These are phyloP conservation scores for Polygonum aviculare DNA, from an alignment of 148 eudicot species.

Conservation along the genomic window DNA sequence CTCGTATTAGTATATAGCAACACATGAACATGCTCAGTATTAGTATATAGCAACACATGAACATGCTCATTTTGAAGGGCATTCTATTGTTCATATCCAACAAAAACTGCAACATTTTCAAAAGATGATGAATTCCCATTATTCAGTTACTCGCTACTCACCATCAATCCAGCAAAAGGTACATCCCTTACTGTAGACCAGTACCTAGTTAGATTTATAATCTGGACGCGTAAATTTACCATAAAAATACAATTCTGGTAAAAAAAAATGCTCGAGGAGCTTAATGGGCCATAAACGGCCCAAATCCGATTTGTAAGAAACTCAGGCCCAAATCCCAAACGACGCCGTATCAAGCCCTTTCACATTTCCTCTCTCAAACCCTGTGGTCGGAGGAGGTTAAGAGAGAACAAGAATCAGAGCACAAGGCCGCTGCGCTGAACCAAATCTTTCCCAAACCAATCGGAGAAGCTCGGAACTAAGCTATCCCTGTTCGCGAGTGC, in stretches of 20 bases:
- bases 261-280: too few relatives aligned
- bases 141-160: slow-evolving; percentile 31
- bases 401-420: not conserved
- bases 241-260: too few relatives aligned
- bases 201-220: slow-evolving; percentile 39
- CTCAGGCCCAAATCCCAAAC: not conserved
- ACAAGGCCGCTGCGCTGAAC: not conserved
- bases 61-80: not conserved
- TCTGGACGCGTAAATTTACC: too few relatives aligned
- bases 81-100: not conserved
- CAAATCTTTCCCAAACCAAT: not conserved
- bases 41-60: not conserved
- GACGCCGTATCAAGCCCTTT: not conserved
- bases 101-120: not conserved
- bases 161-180: slow-evolving; percentile 98
- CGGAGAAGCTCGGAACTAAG: not conserved
- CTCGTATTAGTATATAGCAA: not conserved
- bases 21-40: not conserved
- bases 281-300: not conserved
- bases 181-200: slow-evolving; percentile 93
- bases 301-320: not conserved
- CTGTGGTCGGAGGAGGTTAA: slow-evolving; percentile 1
- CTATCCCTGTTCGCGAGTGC: not conserved
- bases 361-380: not conserved
- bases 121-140: too few relatives aligned